Conservation (phyloP, 345 rosid genomes). For the Angophora floribunda region DNA sequence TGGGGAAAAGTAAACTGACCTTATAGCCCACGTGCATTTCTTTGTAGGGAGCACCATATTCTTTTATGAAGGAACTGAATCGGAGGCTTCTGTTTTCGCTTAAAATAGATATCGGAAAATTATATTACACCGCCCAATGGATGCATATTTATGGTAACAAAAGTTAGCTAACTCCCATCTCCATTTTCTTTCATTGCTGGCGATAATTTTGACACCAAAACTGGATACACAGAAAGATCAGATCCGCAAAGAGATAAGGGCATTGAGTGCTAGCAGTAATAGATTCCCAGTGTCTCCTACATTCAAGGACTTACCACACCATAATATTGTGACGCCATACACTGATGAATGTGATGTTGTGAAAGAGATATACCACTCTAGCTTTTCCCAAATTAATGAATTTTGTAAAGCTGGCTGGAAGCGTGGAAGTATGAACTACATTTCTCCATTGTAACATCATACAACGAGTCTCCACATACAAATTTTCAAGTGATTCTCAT, state of each 20-base stretch:
- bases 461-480: not conserved
- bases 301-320: not conserved
- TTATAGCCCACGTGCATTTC: not conserved
- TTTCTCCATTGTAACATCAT: not conserved
- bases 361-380: not conserved
- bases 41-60: not conserved
- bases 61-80: not conserved
- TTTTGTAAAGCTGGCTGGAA: not conserved
- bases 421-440: not conserved
- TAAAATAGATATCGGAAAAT: not conserved
- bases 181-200: not conserved
- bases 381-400: not conserved
- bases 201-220: not conserved
- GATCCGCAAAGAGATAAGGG: not conserved
- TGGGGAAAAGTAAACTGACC: not conserved
- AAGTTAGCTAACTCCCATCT: not conserved
- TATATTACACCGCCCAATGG: not conserved
- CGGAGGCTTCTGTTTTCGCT: not conserved
- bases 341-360: not conserved
- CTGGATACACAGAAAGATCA: not conserved
- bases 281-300: not conserved
- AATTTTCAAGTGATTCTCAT: not conserved
- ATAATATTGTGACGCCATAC: too few species aligned
- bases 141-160: not conserved
- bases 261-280: not conserved